These are phyloP conservation scores for Scenedesmus sp. DNA, from an alignment of 163 green algal genomes.

Conservation along the genomic window DNA sequence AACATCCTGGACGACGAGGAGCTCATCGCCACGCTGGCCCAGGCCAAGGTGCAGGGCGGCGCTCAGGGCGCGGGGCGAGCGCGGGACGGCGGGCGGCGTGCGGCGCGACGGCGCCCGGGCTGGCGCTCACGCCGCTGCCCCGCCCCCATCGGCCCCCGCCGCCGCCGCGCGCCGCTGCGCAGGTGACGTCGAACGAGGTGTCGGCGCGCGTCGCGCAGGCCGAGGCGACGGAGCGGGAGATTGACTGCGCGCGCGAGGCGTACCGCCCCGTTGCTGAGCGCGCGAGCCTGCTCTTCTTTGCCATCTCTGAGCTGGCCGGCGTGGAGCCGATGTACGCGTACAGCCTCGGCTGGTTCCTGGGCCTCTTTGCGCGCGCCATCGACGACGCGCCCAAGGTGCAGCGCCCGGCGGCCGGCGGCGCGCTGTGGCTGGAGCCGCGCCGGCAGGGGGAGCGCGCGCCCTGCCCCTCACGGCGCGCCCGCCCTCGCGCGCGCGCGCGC, in stretches of 20 bases:
- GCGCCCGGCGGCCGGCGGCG: no score
- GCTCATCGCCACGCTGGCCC: slow-evolving; percentile 83
- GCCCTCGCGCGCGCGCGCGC: neutral
- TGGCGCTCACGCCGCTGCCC: no score
- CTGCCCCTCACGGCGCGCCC: no score
- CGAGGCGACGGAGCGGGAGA: slow-evolving; percentile 72
- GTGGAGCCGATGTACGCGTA: slow-evolving; percentile 92
- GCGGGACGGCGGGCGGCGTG: no score
- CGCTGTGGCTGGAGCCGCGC: no score
- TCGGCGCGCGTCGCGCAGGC: slow-evolving; percentile 68
- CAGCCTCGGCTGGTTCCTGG: slow-evolving; percentile 72
- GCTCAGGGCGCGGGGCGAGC: no score
- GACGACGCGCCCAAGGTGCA: slow-evolving; percentile 55
- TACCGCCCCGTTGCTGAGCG: slow-evolving; percentile 79
- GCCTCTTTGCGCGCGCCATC: slow-evolving; percentile 68
- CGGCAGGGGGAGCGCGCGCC: no score
- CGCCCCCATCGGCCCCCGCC: neutral
- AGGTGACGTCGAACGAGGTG: slow-evolving; percentile 79
- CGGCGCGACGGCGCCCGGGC: no score
- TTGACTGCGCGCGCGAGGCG: slow-evolving; percentile 76
- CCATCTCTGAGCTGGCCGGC: slow-evolving; percentile 76
- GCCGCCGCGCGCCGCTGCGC: no score
- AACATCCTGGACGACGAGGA: slow-evolving; percentile 89
- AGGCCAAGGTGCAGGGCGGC: slow-evolving; percentile 81
- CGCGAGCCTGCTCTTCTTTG: slow-evolving; percentile 84